Evolutionary conservation across 139 green algal species (phyloP).

Genomic region (Coelastrella sp.): DNA sequence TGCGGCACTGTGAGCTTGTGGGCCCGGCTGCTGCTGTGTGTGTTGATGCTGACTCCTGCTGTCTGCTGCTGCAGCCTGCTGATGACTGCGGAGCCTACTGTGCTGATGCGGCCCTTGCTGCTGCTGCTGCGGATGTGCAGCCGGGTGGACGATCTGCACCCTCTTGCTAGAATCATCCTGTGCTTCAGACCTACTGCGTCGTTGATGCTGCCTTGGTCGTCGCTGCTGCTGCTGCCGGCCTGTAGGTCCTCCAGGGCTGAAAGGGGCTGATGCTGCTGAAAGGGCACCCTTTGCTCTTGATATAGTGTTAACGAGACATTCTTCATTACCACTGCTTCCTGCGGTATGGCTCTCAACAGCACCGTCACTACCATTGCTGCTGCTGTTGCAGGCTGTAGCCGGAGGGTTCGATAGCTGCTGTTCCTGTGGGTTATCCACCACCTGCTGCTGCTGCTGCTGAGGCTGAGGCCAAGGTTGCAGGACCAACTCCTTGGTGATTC

Average conservation of each 20-base stretch:
- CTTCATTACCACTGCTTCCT: background rate
- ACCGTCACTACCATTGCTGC: background rate
- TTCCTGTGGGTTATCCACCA: background rate
- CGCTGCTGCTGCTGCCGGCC: background rate
- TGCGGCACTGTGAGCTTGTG: background rate
- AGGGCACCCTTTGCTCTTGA: background rate
- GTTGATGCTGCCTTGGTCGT: background rate
- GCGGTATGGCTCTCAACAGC: background rate
- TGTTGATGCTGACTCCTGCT: background rate
- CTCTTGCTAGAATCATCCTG: background rate
- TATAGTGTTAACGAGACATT: background rate
- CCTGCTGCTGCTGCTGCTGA: background rate
- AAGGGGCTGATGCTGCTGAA: background rate
- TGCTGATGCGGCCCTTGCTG: background rate
- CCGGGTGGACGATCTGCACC: background rate
- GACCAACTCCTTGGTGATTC: constrained; percentile 41
- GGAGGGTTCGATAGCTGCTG: background rate
- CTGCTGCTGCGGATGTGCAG: constrained; percentile 12
- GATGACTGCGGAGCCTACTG: background rate
- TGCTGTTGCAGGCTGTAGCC: background rate
- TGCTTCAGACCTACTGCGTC: background rate
- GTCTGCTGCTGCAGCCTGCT: background rate
- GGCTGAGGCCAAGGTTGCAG: background rate
- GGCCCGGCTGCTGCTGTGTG: background rate
- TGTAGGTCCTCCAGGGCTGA: background rate